Percentiles rank a stretch among this genome's conserved stretches.
Evolutionary conservation across 441 rosid species (phyloP).

Genomic region (Jatropha multifida): DNA sequence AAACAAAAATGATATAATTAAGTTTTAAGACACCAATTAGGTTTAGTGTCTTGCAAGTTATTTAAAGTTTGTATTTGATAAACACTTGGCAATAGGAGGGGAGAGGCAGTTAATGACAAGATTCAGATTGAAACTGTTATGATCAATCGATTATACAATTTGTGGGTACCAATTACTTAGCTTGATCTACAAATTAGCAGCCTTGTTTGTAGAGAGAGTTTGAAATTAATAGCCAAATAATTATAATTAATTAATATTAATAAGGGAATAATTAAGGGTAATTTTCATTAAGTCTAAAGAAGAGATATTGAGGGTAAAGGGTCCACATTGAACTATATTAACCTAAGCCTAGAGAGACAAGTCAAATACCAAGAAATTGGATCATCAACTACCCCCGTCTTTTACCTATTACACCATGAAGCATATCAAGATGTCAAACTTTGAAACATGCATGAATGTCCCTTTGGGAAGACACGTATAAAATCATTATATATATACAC

Average conservation of each 20-base stretch:
- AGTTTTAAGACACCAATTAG: background rate
- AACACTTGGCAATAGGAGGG: constrained; percentile 13
- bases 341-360: constrained; percentile 38
- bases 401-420: background rate
- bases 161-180: constrained; percentile 16
- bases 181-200: constrained; percentile 2
- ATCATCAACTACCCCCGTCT: constrained; percentile 32
- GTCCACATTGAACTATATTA: constrained; percentile 28
- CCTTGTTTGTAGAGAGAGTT: background rate
- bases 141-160: background rate
- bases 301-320: constrained; percentile 16
- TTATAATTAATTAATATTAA: too few species aligned
- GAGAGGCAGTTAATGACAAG: background rate
- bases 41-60: constrained; percentile 27
- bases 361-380: constrained; percentile 43
- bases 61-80: background rate
- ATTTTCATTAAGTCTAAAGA: constrained; percentile 5
- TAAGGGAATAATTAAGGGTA: background rate
- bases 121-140: constrained; percentile 12
- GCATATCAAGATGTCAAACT: background rate
- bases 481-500: too few species aligned
- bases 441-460: constrained; percentile 4
- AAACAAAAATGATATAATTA: background rate
- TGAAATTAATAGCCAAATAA: background rate
- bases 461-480: constrained; percentile 8